phyloP scores from a whole-genome alignment of 2,329 filamentous ascomycete genomes.

The Penicillium paneum region DNA sequence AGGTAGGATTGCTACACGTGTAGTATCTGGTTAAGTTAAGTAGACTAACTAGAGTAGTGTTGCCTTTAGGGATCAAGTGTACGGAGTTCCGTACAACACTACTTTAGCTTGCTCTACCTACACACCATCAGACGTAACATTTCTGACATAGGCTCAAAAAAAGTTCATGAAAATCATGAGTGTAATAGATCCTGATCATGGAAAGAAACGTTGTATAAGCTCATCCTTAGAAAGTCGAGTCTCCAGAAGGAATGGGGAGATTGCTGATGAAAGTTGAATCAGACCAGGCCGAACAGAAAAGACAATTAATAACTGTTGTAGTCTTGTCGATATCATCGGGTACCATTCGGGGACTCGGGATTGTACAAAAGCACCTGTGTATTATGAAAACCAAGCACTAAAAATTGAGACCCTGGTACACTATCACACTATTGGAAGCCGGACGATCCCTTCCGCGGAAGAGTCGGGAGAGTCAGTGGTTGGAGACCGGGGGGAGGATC shows the following conservation, averaged over 20 bases:
- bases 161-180: not conserved
- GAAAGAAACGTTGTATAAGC: not conserved
- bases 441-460: conserved; percentile 17
- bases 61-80: not conserved
- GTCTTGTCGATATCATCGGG: conserved; percentile 3
- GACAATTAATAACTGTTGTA: not conserved
- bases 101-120: not conserved
- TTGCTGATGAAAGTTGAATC: not conserved
- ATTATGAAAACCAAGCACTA: conserved; percentile 1
- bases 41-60: not conserved
- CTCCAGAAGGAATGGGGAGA: not conserved
- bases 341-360: conserved; percentile 1
- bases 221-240: not conserved
- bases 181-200: not conserved
- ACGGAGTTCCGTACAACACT: not conserved
- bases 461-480: conserved; percentile 13
- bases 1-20: not conserved
- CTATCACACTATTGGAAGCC: conserved; percentile 1
- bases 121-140: not conserved
- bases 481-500: conserved; percentile 9
- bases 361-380: not conserved
- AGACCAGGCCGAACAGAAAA: not conserved
- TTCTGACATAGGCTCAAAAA: not conserved
- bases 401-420: not conserved
- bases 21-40: not conserved